Evolutionary conservation across 1,284 basidiomycete species (phyloP).

Genomic region (Trichosporon sp.): DNA sequence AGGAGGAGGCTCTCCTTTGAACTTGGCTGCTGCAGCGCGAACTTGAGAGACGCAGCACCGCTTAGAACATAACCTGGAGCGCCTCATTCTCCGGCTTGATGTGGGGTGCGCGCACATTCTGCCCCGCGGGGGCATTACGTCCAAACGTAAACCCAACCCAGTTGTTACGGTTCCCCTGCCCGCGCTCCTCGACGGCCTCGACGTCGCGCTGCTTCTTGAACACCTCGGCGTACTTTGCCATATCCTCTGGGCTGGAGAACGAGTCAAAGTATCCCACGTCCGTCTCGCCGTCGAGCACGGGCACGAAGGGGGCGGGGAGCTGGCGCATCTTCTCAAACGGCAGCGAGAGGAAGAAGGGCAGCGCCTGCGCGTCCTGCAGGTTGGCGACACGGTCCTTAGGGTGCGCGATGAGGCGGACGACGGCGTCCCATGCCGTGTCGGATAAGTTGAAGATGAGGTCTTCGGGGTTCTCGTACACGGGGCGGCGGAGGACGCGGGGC

Average conservation of each 20-base stretch:
- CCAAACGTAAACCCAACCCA: constrained; percentile 91
- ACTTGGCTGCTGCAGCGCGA: neutral
- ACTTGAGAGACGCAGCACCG: neutral
- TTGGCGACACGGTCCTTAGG: constrained; percentile 72
- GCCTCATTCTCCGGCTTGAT: constrained; percentile 46
- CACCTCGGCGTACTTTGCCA: constrained; percentile 98
- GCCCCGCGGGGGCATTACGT: constrained; percentile 54
- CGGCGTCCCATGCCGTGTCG: constrained; percentile 93
- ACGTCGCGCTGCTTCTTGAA: constrained; percentile 96
- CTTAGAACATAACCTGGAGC: constrained; percentile 48
- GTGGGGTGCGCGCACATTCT: constrained; percentile 24
- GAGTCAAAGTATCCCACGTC: constrained; percentile 99
- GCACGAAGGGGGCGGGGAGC: constrained; percentile 86
- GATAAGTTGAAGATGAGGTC: constrained; percentile 95
- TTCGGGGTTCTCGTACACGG: constrained; percentile 92
- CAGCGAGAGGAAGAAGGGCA: constrained; percentile 77
- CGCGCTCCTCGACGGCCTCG: constrained; percentile 81
- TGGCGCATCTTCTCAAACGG: constrained; percentile 74
- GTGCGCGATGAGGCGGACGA: constrained; percentile 70
- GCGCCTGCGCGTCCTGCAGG: constrained; percentile 64
- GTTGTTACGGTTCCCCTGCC: constrained; percentile 55
- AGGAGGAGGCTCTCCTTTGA: neutral
- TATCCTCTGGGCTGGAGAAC: constrained; percentile 85
- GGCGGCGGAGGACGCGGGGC: constrained; percentile 81
- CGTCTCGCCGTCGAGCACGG: constrained; percentile 86